Conservation (phyloP, 352 stramenopile species). For the Globisporangium camurandrum region DNA sequence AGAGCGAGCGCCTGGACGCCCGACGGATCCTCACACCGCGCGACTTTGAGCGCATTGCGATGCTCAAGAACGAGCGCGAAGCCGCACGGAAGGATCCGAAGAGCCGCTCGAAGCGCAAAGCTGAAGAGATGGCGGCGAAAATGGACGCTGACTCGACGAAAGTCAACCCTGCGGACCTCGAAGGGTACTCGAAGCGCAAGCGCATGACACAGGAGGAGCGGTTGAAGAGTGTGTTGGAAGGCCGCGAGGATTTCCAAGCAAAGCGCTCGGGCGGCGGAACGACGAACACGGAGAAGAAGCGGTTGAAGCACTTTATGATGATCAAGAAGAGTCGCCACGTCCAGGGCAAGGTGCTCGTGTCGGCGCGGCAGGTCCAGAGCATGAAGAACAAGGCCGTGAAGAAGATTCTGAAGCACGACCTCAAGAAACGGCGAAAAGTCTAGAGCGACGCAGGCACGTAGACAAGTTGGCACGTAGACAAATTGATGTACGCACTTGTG, state of each 20-base stretch:
- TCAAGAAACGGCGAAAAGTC: constrained; percentile 69
- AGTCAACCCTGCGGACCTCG: constrained; percentile 70
- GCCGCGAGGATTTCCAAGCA: constrained; percentile 88
- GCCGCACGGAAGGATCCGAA: constrained; percentile 77
- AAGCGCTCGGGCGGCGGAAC: constrained; percentile 91
- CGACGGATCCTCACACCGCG: constrained; percentile 84
- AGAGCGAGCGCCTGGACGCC: constrained; percentile 81
- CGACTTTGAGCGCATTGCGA: constrained; percentile 86
- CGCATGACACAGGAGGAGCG: constrained; percentile 82
- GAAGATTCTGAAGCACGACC: constrained; percentile 83
- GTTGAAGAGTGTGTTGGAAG: constrained; percentile 78
- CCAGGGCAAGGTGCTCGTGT: constrained; percentile 83
- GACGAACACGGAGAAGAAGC: constrained; percentile 97
- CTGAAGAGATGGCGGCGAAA: constrained; percentile 56
- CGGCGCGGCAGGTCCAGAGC: constrained; percentile 77
- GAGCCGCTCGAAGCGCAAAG: constrained; percentile 70
- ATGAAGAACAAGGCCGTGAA: constrained; percentile 76
- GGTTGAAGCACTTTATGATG: constrained; percentile 98
- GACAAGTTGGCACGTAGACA: too few species aligned
- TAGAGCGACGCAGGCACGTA: too few species aligned
- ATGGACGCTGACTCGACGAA: constrained; percentile 44
- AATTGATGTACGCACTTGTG: too few species aligned
- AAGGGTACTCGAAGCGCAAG: constrained; percentile 88
- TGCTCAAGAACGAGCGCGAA: constrained; percentile 86
- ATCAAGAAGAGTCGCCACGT: constrained; percentile 92